phyloP scores from a whole-genome alignment of 768 basidiomycete genomes.

The Lyophyllum atratum region DNA sequence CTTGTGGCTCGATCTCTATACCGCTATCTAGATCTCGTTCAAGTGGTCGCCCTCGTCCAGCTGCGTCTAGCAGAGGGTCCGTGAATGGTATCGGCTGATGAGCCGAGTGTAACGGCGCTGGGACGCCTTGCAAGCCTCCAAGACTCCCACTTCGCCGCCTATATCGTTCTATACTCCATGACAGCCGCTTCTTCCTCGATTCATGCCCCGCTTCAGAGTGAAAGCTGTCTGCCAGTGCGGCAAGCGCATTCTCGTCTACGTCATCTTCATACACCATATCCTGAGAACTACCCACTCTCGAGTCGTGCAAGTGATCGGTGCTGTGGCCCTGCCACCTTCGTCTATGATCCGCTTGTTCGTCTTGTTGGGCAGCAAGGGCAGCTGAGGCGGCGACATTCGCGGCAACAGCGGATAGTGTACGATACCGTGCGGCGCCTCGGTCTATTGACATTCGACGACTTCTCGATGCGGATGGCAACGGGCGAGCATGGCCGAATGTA shows the following conservation, averaged over 20 bases:
- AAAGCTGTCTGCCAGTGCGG: constrained; percentile 71
- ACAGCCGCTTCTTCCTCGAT: constrained; percentile 52
- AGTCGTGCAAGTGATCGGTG: constrained; percentile 23
- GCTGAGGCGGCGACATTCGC: constrained; percentile 75
- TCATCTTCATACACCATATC: constrained; percentile 38
- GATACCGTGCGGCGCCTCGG: constrained; percentile 60
- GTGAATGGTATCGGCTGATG: constrained; percentile 33
- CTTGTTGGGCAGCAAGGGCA: constrained; percentile 65
- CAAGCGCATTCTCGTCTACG: constrained; percentile 51
- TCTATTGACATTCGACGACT: constrained; percentile 53
- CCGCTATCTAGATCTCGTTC: constrained; percentile 36
- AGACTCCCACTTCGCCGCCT: constrained; percentile 45
- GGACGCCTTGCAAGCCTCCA: constrained; percentile 34
- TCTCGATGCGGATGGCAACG: constrained; percentile 41
- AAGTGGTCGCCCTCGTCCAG: constrained; percentile 46
- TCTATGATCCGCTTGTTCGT: constrained; percentile 41
- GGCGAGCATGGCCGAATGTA: constrained; percentile 40
- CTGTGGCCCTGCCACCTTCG: constrained; percentile 27
- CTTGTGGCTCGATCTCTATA: constrained; percentile 23
- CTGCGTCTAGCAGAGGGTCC: constrained; percentile 25
- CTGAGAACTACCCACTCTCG: constrained; percentile 15
- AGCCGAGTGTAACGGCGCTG: constrained; percentile 34
- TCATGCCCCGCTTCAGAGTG: constrained; percentile 67
- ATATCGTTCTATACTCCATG: constrained; percentile 67
- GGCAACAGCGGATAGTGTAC: constrained; percentile 66